phyloP scores from a whole-genome alignment of 371 early-diverging fungal genomes.

The Mucor piriformis region DNA sequence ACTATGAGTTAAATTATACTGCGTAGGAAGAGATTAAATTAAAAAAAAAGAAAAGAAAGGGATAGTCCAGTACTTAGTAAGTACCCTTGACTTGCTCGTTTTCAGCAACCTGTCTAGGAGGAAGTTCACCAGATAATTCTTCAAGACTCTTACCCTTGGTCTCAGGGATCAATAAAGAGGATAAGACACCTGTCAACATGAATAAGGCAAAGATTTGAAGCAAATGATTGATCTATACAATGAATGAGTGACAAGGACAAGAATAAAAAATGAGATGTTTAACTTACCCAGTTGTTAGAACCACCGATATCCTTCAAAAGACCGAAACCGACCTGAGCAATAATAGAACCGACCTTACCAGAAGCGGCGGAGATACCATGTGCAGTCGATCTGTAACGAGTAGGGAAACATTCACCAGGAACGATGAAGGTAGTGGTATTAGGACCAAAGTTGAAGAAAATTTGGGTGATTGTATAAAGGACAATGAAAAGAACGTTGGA shows the following conservation, averaged over 20 bases:
- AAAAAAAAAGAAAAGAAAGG: neutral
- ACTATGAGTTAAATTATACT: too few species aligned
- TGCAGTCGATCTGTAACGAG: conserved; percentile 81
- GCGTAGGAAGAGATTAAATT: too few species aligned
- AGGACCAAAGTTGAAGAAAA: conserved; percentile 87
- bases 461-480: conserved; percentile 76
- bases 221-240: conserved; percentile 56
- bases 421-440: conserved; percentile 88
- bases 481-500: conserved; percentile 68
- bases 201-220: conserved; percentile 76
- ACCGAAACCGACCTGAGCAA: conserved; percentile 77
- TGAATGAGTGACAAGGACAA: neutral
- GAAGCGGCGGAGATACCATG: conserved; percentile 90
- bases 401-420: conserved; percentile 89
- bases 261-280: neutral
- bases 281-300: conserved; percentile 44
- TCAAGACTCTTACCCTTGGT: conserved; percentile 52
- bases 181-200: conserved; percentile 72
- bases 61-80: conserved; percentile 15
- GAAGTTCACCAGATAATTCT: conserved; percentile 44
- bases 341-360: conserved; percentile 86
- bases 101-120: conserved; percentile 12
- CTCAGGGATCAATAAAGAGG: conserved; percentile 58
- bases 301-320: conserved; percentile 76
- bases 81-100: conserved; percentile 24